Conservation (phyloP, 768 basidiomycete genomes). For the Lentinula boryana region DNA sequence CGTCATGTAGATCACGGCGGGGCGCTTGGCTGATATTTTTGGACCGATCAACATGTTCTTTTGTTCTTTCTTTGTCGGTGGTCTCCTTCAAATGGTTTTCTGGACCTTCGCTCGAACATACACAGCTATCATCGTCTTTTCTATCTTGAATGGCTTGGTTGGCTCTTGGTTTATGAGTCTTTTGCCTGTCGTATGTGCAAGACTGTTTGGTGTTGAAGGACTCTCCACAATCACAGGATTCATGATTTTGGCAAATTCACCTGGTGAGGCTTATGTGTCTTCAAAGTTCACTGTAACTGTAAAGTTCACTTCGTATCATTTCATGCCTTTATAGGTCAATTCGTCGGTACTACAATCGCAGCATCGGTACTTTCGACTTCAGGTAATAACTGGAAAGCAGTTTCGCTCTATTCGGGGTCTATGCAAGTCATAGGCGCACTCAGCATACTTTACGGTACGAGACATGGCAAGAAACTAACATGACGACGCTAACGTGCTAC, state of each 20-base stretch:
- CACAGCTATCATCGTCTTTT: constrained; percentile 23
- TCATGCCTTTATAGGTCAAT: constrained; percentile 16
- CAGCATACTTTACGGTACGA: constrained; percentile 22
- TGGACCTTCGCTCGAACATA: constrained; percentile 31
- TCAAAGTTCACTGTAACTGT: background rate
- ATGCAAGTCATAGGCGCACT: constrained; percentile 22
- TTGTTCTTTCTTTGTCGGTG: constrained; percentile 25
- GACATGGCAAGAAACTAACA: background rate
- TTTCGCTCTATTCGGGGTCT: constrained; percentile 21
- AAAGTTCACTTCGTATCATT: too few species aligned
- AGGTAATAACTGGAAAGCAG: constrained; percentile 23
- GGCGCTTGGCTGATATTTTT: constrained; percentile 29
- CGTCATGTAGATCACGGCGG: constrained; percentile 22
- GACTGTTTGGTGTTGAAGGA: constrained; percentile 18
- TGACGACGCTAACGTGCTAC: background rate
- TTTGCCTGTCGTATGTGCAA: constrained; percentile 23
- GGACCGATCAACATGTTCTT: constrained; percentile 35
- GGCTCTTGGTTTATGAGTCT: constrained; percentile 29
- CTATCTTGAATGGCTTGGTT: constrained; percentile 26
- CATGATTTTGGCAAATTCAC: constrained; percentile 18
- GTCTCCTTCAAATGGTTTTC: constrained; percentile 27
- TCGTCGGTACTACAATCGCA: constrained; percentile 23
- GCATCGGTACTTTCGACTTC: constrained; percentile 24
- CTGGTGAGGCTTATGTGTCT: constrained; percentile 8
- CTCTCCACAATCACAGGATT: constrained; percentile 19